phyloP scores from a whole-genome alignment of 306 rosid species.

The Pterocarpus macrocarpus region DNA sequence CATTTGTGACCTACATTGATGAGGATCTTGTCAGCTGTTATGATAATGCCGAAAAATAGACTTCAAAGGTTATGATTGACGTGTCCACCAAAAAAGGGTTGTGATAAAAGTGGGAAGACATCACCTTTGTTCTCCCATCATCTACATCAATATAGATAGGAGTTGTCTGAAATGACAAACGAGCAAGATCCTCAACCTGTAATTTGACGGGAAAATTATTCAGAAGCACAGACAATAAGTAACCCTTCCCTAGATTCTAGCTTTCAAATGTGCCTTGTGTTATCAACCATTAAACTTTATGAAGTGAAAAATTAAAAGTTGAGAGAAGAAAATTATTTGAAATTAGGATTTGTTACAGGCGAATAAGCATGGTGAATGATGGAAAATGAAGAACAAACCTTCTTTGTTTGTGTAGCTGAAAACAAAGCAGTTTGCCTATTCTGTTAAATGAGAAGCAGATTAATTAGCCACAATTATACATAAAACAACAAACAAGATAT shows the following conservation, averaged over 20 bases:
- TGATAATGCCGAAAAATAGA: conserved; percentile 27
- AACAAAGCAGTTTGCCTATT: conserved; percentile 92
- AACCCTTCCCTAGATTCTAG: conserved; percentile 9
- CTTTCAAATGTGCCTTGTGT: conserved; percentile 19
- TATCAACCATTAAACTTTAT: conserved; percentile 17
- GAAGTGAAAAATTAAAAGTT: not conserved
- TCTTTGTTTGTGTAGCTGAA: conserved; percentile 97
- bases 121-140: conserved; percentile 85
- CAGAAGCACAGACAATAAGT: conserved; percentile 7
- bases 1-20: conserved; percentile 80
- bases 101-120: not conserved
- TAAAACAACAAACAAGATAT: conserved; percentile 8
- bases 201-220: conserved; percentile 29
- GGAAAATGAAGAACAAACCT: conserved; percentile 63
- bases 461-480: conserved; percentile 41
- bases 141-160: conserved; percentile 86
- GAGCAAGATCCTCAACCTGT: conserved; percentile 93
- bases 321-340: not conserved
- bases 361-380: conserved; percentile 7
- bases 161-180: conserved; percentile 78
- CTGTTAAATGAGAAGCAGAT: conserved; percentile 62
- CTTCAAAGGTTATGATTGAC: not conserved
- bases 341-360: conserved; percentile 3
- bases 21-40: conserved; percentile 43
- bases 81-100: not conserved